Evolutionary conservation across 1,284 basidiomycete species (phyloP).

Genomic region (Leccinum pachyderme): DNA sequence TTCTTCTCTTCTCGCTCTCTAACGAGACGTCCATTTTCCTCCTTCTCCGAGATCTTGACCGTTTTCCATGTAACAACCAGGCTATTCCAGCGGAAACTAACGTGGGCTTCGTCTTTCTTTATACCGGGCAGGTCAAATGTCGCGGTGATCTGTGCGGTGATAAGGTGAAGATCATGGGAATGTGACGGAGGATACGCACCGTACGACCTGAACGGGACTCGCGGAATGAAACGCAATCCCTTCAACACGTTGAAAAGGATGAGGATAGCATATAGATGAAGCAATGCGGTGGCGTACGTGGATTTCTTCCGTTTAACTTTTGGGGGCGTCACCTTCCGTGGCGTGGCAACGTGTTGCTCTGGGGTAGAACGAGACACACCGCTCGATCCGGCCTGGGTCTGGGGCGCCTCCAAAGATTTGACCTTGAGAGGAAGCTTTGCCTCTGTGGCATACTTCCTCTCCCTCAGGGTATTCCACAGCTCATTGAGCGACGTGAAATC

Average conservation of each 20-base stretch:
- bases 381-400: constrained; percentile 26
- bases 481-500: constrained; percentile 50
- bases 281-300: constrained; percentile 41
- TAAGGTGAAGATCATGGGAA: constrained; percentile 14
- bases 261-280: constrained; percentile 10
- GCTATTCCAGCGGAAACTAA: constrained; percentile 61
- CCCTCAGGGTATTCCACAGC: constrained; percentile 61
- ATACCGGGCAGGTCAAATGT: constrained; percentile 65
- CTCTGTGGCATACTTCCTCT: constrained; percentile 60
- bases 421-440: constrained; percentile 65
- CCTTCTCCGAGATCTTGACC: constrained; percentile 54
- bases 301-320: constrained; percentile 54
- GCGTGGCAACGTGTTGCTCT: constrained; percentile 24
- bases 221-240: constrained; percentile 56
- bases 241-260: constrained; percentile 16
- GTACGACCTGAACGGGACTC: constrained; percentile 65
- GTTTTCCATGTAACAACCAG: constrained; percentile 69
- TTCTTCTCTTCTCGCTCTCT: constrained; percentile 59
- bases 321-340: constrained; percentile 31
- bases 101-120: constrained; percentile 67
- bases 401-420: constrained; percentile 54
- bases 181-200: constrained; percentile 35
- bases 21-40: constrained; percentile 56
- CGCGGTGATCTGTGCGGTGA: constrained; percentile 37
- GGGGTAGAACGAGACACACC: constrained; percentile 21